phyloP scores from a whole-genome alignment of 1,284 basidiomycete species.

The Tylopilus orsonianus region DNA sequence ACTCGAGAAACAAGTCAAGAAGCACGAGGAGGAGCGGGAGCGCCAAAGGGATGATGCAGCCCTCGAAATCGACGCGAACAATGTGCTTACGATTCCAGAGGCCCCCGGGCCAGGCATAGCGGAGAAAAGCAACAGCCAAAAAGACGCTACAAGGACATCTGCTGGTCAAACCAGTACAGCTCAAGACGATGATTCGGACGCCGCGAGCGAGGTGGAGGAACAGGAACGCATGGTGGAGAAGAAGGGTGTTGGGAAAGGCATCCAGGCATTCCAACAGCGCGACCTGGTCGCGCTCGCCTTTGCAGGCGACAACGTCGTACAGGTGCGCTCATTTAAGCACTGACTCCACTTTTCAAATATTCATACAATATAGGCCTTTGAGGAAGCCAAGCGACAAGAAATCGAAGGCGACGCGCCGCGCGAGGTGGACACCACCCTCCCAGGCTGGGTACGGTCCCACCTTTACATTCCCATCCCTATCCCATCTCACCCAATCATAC shows the following conservation, averaged over 20 bases:
- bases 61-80: slow-evolving; percentile 72
- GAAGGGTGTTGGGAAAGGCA: slow-evolving; percentile 43
- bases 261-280: slow-evolving; percentile 77
- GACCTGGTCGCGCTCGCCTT: slow-evolving; percentile 94
- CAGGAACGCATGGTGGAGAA: slow-evolving; percentile 51
- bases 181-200: slow-evolving; percentile 49
- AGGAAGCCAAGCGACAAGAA: slow-evolving; percentile 76
- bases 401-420: slow-evolving; percentile 82
- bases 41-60: slow-evolving; percentile 68
- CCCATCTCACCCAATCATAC: neutral
- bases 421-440: slow-evolving; percentile 86
- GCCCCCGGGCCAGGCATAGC: slow-evolving; percentile 12
- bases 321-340: slow-evolving; percentile 47
- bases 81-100: slow-evolving; percentile 44
- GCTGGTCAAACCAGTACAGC: slow-evolving; percentile 10
- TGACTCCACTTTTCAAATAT: neutral
- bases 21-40: slow-evolving; percentile 53
- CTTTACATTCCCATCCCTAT: neutral
- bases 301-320: slow-evolving; percentile 93
- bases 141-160: slow-evolving; percentile 6
- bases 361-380: slow-evolving; percentile 66
- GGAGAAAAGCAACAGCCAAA: slow-evolving; percentile 21
- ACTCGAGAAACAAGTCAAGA: slow-evolving; percentile 64
- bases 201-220: slow-evolving; percentile 65
- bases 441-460: slow-evolving; percentile 83